Base-by-base conservation (phyloP, 306 rosid genomes). In the Vicia villosa region DNA sequence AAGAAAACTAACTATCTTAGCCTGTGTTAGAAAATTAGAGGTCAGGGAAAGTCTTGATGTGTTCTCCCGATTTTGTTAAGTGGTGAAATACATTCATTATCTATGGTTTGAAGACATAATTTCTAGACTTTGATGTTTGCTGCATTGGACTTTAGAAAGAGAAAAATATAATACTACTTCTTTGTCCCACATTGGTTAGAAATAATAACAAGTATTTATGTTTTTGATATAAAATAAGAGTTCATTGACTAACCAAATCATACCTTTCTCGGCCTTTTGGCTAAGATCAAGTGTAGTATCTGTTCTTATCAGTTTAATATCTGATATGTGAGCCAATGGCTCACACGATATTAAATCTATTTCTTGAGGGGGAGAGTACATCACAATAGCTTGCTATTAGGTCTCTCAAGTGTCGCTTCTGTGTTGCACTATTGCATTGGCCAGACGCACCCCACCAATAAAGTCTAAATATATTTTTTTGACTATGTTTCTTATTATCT, bases 201-300 rank as follows among this genome's bases (percentile, higher is more conserved):
- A 24, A 1, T 6, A 1, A 55, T 2, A n/a, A 6, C 12, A 26
- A 24, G 19, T 14, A 6, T 0, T n/a, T 10, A 56, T 5, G 17
- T 6, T 3, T 21, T 56, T 3, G 19, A 0, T 26, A 26, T 56
- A 56, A 56, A 26, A 14, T 0, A 13, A 56, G 38, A 24, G 62
- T 56, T 6, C 12, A 6, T 2, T 56, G 1, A 0, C 37, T 1
- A 0, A 56, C n/a, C 11, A 26, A 56, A 0, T 13, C 38, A 56
- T 56, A 56, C 38, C 62, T 56, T 56, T 56, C 62, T 56, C 20
- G 62, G 62, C 38, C 62, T 56, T 56, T 56, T 56, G 62, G 62
- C 62, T 56, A 56, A 56, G 38, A 26, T 56, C 62, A 56, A 56
- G 63, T 28, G 63, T 56, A 56, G 63, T 56, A 56, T 56, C 12